Percentiles rank a stretch among this genome's conserved stretches.
Conservation (phyloP, 257 asterid genomes). For the Mitragyna speciosa region DNA sequence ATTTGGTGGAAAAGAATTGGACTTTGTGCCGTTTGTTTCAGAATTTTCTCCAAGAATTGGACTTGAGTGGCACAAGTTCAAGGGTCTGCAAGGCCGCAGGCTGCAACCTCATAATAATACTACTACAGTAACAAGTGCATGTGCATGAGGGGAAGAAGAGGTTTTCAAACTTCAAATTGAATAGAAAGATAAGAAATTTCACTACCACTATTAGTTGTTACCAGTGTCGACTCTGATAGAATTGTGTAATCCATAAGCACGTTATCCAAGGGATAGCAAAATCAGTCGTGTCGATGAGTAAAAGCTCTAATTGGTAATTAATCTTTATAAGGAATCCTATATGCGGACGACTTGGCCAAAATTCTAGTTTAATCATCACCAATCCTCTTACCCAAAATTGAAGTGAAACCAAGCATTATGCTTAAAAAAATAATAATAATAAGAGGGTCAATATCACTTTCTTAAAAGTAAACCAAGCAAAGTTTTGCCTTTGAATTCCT, state of each 20-base stretch:
- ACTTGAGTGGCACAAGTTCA: neutral
- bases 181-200: neutral
- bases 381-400: neutral
- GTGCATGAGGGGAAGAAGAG: neutral
- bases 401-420: neutral
- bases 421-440: neutral
- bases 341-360: neutral
- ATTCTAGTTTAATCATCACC: neutral
- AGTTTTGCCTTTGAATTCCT: neutral
- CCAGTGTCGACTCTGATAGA: neutral
- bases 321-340: neutral
- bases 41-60: neutral
- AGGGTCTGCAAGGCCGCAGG: neutral
- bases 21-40: neutral
- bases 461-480: neutral
- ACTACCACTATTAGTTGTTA: too few relatives aligned
- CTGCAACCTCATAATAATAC: conserved; percentile 7
- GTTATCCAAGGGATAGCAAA: neutral
- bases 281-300: neutral
- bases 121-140: neutral
- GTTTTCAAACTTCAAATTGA: neutral
- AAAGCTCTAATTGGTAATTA: neutral
- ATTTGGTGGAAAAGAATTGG: neutral
- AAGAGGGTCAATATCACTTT: neutral
- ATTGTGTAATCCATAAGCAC: neutral